These are phyloP conservation scores for Globisporangium okanoganense DNA, from an alignment of 352 stramenopile genomes.

Conservation along the genomic window DNA sequence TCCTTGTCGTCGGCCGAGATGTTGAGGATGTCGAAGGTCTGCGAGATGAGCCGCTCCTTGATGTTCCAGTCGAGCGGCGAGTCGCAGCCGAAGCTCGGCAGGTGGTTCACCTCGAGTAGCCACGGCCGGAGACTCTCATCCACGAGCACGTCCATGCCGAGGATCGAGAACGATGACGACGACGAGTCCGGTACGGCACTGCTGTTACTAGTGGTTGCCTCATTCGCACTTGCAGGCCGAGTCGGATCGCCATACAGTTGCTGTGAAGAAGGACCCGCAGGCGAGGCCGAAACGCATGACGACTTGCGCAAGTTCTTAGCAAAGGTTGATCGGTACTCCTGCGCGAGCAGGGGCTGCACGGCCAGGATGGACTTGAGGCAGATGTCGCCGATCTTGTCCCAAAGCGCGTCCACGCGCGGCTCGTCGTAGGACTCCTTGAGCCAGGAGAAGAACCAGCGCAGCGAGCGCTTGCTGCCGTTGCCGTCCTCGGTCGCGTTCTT, in stretches of 20 bases:
- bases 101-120: constrained; percentile 97
- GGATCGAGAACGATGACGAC: constrained; percentile 86
- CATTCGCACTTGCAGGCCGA: constrained; percentile 19
- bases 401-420: constrained; percentile 74
- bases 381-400: constrained; percentile 92
- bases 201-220: neutral
- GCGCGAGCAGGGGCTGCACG: constrained; percentile 89
- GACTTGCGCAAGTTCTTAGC: constrained; percentile 72
- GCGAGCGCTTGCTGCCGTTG: constrained; percentile 80
- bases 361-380: constrained; percentile 92
- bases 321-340: constrained; percentile 91
- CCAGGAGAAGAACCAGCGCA: constrained; percentile 93
- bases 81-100: constrained; percentile 95
- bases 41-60: constrained; percentile 92
- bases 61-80: constrained; percentile 93
- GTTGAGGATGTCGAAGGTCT: constrained; percentile 89
- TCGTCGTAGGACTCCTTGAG: constrained; percentile 63
- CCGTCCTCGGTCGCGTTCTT: constrained; percentile 56
- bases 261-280: constrained; percentile 5
- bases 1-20: constrained; percentile 76
- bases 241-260: constrained; percentile 3
- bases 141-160: constrained; percentile 97
- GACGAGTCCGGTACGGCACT: neutral
- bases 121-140: constrained; percentile 93
- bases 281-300: constrained; percentile 31